These are phyloP conservation scores for Parathielavia hyrcaniae DNA, from an alignment of 495 filamentous ascomycete species.

Conservation along the genomic window DNA sequence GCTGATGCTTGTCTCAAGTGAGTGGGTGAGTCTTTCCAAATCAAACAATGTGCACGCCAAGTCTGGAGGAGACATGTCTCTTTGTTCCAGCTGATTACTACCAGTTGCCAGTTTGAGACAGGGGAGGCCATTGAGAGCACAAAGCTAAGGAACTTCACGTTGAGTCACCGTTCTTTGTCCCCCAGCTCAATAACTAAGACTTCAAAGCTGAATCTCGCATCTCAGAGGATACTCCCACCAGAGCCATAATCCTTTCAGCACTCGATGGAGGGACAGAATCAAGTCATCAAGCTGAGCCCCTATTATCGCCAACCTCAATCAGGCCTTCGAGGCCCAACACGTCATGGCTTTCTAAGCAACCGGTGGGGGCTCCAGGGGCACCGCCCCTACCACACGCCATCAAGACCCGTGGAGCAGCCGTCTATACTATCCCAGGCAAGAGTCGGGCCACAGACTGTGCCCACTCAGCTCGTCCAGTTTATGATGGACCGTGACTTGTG, in stretches of 20 bases:
- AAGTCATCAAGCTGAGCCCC: not conserved
- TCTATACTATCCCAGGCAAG: not conserved
- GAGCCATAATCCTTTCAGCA: too few relatives aligned
- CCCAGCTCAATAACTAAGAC: not conserved
- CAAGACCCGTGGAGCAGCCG: not conserved
- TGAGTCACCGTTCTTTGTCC: too few relatives aligned
- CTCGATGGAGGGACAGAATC: slow-evolving; percentile 1
- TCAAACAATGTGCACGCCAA: too few relatives aligned
- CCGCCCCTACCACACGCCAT: not conserved
- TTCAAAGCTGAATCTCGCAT: not conserved
- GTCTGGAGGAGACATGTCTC: too few relatives aligned
- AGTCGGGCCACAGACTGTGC: not conserved
- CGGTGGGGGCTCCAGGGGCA: slow-evolving; percentile 7
- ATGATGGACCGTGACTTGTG: not conserved
- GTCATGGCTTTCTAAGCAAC: slow-evolving; percentile 8
- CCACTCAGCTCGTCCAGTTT: not conserved
- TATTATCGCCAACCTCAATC: not conserved
- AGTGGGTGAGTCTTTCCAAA: too few relatives aligned
- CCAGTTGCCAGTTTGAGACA: too few relatives aligned
- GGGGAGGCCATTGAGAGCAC: too few relatives aligned
- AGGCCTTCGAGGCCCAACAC: not conserved
- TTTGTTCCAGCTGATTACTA: too few relatives aligned
- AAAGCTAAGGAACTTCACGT: too few relatives aligned
- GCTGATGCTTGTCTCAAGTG: too few relatives aligned
- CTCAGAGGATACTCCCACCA: not conserved